Evolutionary conservation across 257 asterid species (phyloP).

Genomic region (Striga asiatica): DNA sequence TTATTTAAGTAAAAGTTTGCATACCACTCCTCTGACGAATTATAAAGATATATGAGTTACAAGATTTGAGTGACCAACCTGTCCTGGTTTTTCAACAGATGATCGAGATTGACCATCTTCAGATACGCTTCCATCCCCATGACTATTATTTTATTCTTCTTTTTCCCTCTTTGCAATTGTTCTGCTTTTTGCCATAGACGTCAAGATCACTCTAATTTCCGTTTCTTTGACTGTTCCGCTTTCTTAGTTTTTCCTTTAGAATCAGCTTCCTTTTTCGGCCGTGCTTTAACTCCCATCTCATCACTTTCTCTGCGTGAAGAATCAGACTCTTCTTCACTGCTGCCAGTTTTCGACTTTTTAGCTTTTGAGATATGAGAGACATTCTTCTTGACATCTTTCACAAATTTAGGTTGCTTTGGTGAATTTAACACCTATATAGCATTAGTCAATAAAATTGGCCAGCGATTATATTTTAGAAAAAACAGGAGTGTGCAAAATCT

Average conservation of each 20-base stretch:
- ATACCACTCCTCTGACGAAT: neutral
- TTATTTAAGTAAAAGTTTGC: conserved; percentile 1
- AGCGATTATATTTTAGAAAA: neutral
- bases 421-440: conserved; percentile 41
- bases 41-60: neutral
- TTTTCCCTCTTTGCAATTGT: conserved; percentile 33
- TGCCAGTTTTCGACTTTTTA: conserved; percentile 26
- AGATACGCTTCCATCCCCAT: conserved; percentile 38
- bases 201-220: conserved; percentile 36
- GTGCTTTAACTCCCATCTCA: conserved; percentile 25
- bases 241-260: conserved; percentile 30
- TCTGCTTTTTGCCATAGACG: conserved; percentile 41
- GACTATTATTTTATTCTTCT: conserved; percentile 39
- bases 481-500: conserved; percentile 4
- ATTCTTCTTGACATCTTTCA: conserved; percentile 31
- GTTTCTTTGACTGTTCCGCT: conserved; percentile 43
- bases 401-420: conserved; percentile 32
- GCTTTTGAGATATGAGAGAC: conserved; percentile 20
- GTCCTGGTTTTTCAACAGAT: conserved; percentile 33
- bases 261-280: conserved; percentile 37
- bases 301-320: conserved; percentile 31
- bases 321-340: conserved; percentile 27
- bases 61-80: conserved; percentile 30
- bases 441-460: neutral
- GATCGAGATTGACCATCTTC: conserved; percentile 50